Percentiles rank a stretch among this genome's conserved stretches.
These are phyloP conservation scores for Abelmoschus esculentus DNA, from an alignment of 345 rosid genomes.

Conservation along the genomic window DNA sequence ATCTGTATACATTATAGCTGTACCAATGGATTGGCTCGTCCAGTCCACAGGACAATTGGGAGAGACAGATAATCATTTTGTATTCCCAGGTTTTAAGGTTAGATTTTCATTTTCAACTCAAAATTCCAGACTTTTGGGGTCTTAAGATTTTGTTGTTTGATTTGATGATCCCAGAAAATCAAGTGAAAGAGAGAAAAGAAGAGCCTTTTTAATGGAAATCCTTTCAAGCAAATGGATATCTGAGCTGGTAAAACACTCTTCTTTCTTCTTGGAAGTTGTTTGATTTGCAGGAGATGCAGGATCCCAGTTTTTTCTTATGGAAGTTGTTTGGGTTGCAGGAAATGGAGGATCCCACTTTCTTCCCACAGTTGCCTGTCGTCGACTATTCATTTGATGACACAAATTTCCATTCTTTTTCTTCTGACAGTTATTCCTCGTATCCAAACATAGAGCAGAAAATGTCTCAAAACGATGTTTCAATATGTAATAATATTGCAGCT, in stretches of 20 bases:
- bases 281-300: slow-evolving; percentile 20
- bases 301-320: slow-evolving; percentile 11
- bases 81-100: not conserved
- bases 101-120: not conserved
- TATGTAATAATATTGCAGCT: not conserved
- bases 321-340: slow-evolving; percentile 15
- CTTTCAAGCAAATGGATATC: slow-evolving; percentile 28
- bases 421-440: slow-evolving; percentile 14
- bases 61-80: not conserved
- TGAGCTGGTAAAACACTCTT: slow-evolving; percentile 22
- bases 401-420: slow-evolving; percentile 21
- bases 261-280: not conserved
- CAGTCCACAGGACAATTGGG: not conserved
- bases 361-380: slow-evolving; percentile 21
- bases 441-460: slow-evolving; percentile 12
- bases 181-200: not conserved
- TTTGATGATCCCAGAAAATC: not conserved
- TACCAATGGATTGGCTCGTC: not conserved
- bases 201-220: slow-evolving; percentile 17
- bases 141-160: not conserved
- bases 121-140: not conserved
- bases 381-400: slow-evolving; percentile 24
- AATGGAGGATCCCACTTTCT: slow-evolving; percentile 21
- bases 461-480: slow-evolving; percentile 1
- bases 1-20: not conserved